Percentiles rank a stretch among this genome's conserved stretches.
phyloP scores from a whole-genome alignment of 306 rosid species.

The Abrus pulchellus region DNA sequence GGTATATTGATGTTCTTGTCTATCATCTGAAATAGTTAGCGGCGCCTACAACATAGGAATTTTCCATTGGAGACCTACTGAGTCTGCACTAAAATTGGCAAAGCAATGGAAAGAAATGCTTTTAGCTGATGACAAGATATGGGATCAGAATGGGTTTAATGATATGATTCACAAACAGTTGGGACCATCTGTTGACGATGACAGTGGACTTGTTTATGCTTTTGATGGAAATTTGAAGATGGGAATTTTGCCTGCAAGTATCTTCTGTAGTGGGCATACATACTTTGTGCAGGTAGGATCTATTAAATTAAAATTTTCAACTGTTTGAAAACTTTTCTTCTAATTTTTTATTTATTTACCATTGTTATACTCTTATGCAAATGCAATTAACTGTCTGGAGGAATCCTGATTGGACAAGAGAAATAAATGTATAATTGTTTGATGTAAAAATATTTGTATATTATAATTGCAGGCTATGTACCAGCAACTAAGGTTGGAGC shows the following conservation, averaged over 20 bases:
- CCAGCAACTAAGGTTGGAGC: constrained; percentile 88
- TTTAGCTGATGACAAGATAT: constrained; percentile 78
- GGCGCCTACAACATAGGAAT: constrained; percentile 95
- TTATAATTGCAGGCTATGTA: constrained; percentile 74
- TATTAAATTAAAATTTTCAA: constrained; percentile 28
- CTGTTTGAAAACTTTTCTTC: constrained; percentile 10
- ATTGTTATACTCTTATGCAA: constrained; percentile 29
- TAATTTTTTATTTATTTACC: constrained; percentile 1
- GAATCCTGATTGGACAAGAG: constrained; percentile 41
- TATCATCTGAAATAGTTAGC: constrained; percentile 58
- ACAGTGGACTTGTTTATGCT: constrained; percentile 79
- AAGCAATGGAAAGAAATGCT: constrained; percentile 92
- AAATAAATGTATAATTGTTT: constrained; percentile 14
- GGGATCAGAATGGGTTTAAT: constrained; percentile 98
- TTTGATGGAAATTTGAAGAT: constrained; percentile 89
- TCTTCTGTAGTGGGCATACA: constrained; percentile 95
- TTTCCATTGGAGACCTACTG: constrained; percentile 96
- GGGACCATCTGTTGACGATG: constrained; percentile 86
- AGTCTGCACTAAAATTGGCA: constrained; percentile 78
- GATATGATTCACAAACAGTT: constrained; percentile 71
- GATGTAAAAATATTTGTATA: constrained; percentile 11
- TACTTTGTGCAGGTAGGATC: constrained; percentile 90
- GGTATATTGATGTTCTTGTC: constrained; percentile 35
- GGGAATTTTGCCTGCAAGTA: constrained; percentile 93
- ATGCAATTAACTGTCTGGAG: constrained; percentile 31